Evolutionary conservation across 2,329 filamentous ascomycete species (phyloP), one percentile per base, ranked within the genome.

Genomic region (Colletotrichum siamense): DNA sequence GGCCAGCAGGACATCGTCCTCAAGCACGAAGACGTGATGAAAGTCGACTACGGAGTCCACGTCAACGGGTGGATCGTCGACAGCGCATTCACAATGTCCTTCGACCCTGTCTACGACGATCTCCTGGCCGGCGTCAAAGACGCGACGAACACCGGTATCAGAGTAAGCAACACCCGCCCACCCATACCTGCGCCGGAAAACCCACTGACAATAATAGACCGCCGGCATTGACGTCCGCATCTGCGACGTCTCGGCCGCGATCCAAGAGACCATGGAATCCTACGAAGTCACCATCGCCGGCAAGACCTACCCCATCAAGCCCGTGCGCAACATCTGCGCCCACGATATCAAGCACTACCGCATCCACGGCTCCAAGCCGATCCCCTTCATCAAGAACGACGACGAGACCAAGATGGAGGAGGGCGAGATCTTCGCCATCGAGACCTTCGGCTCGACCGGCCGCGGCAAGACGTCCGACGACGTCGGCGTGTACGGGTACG

Each of bases 391-490:
- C 78, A 98, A 98, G 88, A 94, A 92, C 77, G 91, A 92, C 77
- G 95, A 98, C 82, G 92, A 94, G 84, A 98, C 95, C 69, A 98
- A 98, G 90, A 99, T 99, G 96, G 96, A 98, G 87, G 96, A 98
- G 86, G 96, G 96, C 57, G 96, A 99, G 82, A 93, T 96, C 22
- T 99, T 98, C 84, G 96, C 96, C 79, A 98, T 98, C 80, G 96
- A 98, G 88, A 98, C 96, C 0, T 98, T 98, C 84, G 96, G 96
- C 77, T 97, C 94, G 84, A 98, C 96, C 26, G 96, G 96, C 78
- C 96, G 95, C 83, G 96, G 96, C 79, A 94, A 95, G 82, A 95
- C 98, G 73, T 89, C 92, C 79, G 96, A 98, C 82, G 95, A 98
- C 86, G 94, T 95, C 22, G 89, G 89, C 0, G 82, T 90, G 22